Conservation (phyloP, 2,329 filamentous ascomycete genomes). For the Scopulariopsis brevicaulis region DNA sequence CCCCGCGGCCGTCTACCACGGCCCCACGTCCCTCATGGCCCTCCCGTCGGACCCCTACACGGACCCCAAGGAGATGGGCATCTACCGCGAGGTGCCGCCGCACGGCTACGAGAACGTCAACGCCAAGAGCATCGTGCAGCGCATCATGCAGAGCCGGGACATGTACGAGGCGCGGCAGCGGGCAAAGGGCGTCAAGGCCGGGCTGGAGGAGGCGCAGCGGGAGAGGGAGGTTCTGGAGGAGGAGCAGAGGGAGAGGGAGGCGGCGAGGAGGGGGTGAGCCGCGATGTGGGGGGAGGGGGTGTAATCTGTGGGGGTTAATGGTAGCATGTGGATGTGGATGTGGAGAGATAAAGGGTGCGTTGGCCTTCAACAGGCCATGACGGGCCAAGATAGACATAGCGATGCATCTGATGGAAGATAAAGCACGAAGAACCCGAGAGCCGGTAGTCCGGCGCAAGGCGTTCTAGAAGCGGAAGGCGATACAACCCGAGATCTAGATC, state of each 20-base stretch:
- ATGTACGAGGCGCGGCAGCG: conserved; percentile 88
- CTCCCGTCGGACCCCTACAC: conserved; percentile 70
- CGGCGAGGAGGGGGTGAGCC: conserved; percentile 14
- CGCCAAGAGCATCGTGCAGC: conserved; percentile 78
- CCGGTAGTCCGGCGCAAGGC: no score
- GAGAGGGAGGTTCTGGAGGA: conserved; percentile 52
- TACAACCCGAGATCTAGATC: no score
- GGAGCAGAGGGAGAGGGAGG: conserved; percentile 39
- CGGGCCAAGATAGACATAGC: background rate
- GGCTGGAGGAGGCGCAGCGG: conserved; percentile 56
- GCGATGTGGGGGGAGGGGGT: background rate
- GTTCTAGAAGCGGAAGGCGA: no score
- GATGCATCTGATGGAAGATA: background rate
- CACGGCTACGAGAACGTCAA: conserved; percentile 85
- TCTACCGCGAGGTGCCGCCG: conserved; percentile 66
- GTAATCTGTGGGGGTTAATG: background rate
- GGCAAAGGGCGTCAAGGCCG: conserved; percentile 78
- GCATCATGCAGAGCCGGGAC: conserved; percentile 78
- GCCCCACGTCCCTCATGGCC: conserved; percentile 86
- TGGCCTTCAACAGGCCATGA: conserved; percentile 3
- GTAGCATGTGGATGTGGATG: background rate
- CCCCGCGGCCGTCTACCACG: conserved; percentile 82
- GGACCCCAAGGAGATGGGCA: conserved; percentile 68
- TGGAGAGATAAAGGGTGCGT: background rate
- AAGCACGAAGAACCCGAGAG: background rate